A percentile compares a stretch with the other conserved stretches of the same genome.
Conservation (phyloP, 2,329 filamentous ascomycete genomes). For the Hypoxylon sp. region DNA sequence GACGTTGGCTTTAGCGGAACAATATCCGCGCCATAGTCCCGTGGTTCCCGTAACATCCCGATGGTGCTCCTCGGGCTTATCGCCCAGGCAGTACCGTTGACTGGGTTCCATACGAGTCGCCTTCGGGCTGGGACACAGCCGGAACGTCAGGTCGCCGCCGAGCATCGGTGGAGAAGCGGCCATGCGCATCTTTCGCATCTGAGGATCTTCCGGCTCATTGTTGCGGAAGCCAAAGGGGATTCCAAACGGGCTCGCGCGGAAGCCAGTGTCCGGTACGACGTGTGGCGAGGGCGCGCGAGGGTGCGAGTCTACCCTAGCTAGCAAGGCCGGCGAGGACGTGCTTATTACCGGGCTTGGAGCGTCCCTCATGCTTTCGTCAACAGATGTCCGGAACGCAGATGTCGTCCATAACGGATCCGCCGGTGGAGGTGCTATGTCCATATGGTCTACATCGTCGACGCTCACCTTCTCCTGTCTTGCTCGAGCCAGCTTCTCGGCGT, state of each 20-base stretch:
- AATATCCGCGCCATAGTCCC: slow-evolving; percentile 85
- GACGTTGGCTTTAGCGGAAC: slow-evolving; percentile 60
- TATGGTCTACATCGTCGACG: slow-evolving; percentile 53
- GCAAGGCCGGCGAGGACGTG: slow-evolving; percentile 47
- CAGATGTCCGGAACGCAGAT: slow-evolving; percentile 47
- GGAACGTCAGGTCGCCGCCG: slow-evolving; percentile 83
- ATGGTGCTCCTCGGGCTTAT: slow-evolving; percentile 63
- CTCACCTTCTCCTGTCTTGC: slow-evolving; percentile 60
- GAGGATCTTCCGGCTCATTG: slow-evolving; percentile 57
- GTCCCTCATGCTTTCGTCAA: slow-evolving; percentile 48
- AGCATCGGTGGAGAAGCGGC: slow-evolving; percentile 86
- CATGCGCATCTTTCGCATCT: slow-evolving; percentile 64
- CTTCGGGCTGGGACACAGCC: slow-evolving; percentile 85
- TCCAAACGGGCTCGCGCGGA: slow-evolving; percentile 59
- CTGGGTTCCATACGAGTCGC: slow-evolving; percentile 87
- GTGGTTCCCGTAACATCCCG: slow-evolving; percentile 70
- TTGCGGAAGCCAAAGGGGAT: slow-evolving; percentile 62
- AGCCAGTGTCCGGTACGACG: slow-evolving; percentile 58
- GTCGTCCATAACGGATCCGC: slow-evolving; percentile 54
- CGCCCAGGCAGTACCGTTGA: slow-evolving; percentile 67
- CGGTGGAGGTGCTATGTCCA: slow-evolving; percentile 52
- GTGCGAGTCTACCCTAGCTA: slow-evolving; percentile 40
- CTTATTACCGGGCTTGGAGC: slow-evolving; percentile 47
- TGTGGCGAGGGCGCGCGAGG: slow-evolving; percentile 47
- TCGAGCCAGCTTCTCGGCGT: slow-evolving; percentile 75